Conservation (phyloP, 2,329 filamentous ascomycete genomes). For the Elsinoe australis region DNA sequence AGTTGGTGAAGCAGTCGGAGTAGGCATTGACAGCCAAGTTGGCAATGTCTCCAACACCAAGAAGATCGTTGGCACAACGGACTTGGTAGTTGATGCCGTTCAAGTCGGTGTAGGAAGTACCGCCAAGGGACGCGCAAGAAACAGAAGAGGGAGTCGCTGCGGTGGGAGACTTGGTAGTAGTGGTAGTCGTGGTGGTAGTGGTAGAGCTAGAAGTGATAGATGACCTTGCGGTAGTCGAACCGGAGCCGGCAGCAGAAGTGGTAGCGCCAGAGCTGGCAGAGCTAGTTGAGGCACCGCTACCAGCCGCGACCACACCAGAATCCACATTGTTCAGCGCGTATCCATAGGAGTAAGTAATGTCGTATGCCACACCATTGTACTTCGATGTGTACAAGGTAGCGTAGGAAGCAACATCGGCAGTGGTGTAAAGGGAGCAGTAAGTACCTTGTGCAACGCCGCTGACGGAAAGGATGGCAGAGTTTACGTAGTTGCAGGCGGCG, state of each 20-base stretch:
- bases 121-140: conserved; percentile 18
- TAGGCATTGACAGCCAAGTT: conserved; percentile 18
- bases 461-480: conserved; percentile 18
- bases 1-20: conserved; percentile 19
- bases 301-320: conserved; percentile 14
- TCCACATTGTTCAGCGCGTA: conserved; percentile 19
- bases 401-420: conserved; percentile 14
- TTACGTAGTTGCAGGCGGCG: conserved; percentile 20
- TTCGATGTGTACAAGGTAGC: conserved; percentile 11
- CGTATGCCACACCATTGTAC: conserved; percentile 17
- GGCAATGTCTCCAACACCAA: conserved; percentile 17
- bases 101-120: conserved; percentile 13
- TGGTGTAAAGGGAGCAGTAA: conserved; percentile 19
- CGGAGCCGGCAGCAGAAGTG: conserved; percentile 1
- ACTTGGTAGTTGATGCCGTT: conserved; percentile 17
- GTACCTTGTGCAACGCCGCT: conserved; percentile 18
- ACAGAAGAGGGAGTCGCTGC: conserved; percentile 6
- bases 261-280: neutral
- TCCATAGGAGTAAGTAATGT: conserved; percentile 19
- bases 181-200: conserved; percentile 8
- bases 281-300: neutral
- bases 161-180: conserved; percentile 12
- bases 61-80: conserved; percentile 19
- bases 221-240: neutral
- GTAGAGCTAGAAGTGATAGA: conserved; percentile 6